A percentile compares a stretch with the other conserved stretches of the same genome.
These are phyloP conservation scores for Physaria fendleri DNA, from an alignment of 345 rosid genomes.

Conservation along the genomic window DNA sequence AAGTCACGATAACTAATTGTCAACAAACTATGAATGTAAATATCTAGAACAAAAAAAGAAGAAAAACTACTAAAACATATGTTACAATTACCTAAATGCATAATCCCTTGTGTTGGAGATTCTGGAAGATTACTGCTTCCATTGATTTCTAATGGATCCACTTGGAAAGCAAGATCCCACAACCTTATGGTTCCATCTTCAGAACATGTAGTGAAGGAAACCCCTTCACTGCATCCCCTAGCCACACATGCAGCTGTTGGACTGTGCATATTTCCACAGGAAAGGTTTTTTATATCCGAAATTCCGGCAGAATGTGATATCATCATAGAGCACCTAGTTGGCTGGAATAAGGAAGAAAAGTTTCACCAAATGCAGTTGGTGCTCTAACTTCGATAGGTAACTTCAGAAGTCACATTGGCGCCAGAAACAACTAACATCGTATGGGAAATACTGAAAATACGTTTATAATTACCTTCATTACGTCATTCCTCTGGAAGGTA, in stretches of 20 bases:
- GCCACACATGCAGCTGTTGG: conserved; percentile 63
- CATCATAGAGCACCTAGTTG: conserved; percentile 54
- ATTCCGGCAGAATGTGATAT: conserved; percentile 73
- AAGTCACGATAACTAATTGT: conserved; percentile 7
- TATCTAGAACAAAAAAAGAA: background rate
- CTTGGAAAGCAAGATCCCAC: conserved; percentile 68
- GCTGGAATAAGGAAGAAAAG: conserved; percentile 36
- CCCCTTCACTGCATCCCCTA: conserved; percentile 77
- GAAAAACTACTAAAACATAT: background rate
- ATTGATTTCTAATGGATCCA: conserved; percentile 31
- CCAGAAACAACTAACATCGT: background rate
- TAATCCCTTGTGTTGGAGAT: conserved; percentile 26
- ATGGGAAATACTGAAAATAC: background rate
- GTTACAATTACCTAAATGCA: conserved; percentile 45
- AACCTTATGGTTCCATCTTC: conserved; percentile 77
- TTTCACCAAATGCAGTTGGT: conserved; percentile 20
- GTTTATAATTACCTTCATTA: conserved; percentile 45
- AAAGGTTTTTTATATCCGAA: conserved; percentile 78
- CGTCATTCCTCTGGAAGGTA: conserved; percentile 26
- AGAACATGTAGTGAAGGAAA: conserved; percentile 83
- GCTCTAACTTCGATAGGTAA: conserved; percentile 16
- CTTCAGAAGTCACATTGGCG: conserved; percentile 1
- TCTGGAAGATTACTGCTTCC: conserved; percentile 23
- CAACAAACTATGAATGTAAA: conserved; percentile 2
- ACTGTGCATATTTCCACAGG: conserved; percentile 71